Conservation (phyloP, 352 stramenopile genomes). For the Phytophthora sp. region DNA sequence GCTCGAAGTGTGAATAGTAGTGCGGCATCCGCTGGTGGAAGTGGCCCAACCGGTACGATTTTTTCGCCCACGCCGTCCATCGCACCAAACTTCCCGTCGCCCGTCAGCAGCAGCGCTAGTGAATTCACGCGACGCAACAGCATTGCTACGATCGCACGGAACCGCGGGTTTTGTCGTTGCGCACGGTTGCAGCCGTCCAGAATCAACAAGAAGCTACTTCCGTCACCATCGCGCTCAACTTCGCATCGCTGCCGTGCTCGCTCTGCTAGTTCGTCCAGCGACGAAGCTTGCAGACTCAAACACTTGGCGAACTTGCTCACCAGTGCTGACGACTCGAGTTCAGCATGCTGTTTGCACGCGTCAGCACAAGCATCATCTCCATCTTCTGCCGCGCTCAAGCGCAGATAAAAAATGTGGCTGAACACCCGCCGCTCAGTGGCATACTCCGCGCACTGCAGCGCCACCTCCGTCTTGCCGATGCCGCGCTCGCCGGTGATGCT, state of each 20-base stretch:
- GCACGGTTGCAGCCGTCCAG: conserved; percentile 77
- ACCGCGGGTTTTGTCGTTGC: conserved; percentile 47
- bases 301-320: conserved; percentile 49
- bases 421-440: conserved; percentile 76
- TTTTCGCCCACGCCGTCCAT: conserved; percentile 86
- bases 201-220: conserved; percentile 67
- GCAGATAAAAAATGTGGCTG: conserved; percentile 74
- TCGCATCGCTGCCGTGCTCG: conserved; percentile 52
- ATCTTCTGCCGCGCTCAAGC: conserved; percentile 38
- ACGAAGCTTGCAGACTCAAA: conserved; percentile 39
- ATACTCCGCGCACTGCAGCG: conserved; percentile 79
- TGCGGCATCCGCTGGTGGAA: conserved; percentile 71
- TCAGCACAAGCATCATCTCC: conserved; percentile 10
- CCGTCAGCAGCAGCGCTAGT: conserved; percentile 67
- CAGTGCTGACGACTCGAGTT: conserved; percentile 8
- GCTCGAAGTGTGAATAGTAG: conserved; percentile 80
- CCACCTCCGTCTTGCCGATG: conserved; percentile 84
- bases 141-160: conserved; percentile 51
- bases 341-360: not conserved
- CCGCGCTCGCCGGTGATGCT: conserved; percentile 75
- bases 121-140: conserved; percentile 72
- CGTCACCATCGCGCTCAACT: conserved; percentile 25
- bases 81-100: conserved; percentile 72
- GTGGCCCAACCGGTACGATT: conserved; percentile 66
- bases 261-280: conserved; percentile 56